Evolutionary conservation across 2,329 filamentous ascomycete species (phyloP).

Genomic region (Colletotrichum tamarilloi): DNA sequence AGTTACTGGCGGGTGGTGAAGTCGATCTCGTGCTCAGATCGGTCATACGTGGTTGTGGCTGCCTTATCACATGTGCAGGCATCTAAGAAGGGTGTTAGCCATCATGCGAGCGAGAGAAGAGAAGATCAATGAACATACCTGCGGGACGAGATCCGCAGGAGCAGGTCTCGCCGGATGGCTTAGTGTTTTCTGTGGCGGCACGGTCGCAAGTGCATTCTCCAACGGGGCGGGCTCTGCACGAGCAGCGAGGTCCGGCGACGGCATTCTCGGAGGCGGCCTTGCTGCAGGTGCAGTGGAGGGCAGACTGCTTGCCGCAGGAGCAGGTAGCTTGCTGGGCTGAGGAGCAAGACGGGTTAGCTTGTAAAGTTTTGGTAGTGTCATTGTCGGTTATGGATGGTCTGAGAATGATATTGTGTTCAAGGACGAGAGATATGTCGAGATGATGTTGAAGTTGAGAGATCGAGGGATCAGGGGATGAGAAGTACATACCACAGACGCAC

Average conservation of each 20-base stretch:
- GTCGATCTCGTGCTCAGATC: constrained; percentile 78
- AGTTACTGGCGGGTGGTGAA: constrained; percentile 73
- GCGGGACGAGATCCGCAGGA: constrained; percentile 80
- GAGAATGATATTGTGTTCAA: background rate
- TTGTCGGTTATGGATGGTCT: background rate
- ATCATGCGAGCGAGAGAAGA: background rate
- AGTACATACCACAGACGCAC: constrained; percentile 67
- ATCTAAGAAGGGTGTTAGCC: constrained; percentile 50
- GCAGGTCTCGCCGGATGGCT: constrained; percentile 71
- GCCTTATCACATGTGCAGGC: constrained; percentile 88
- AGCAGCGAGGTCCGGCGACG: constrained; percentile 79
- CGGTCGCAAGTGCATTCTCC: constrained; percentile 86
- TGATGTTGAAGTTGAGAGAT: background rate
- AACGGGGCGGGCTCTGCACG: constrained; percentile 83
- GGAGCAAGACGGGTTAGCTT: constrained; percentile 2
- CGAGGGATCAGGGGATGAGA: background rate
- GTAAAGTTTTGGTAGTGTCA: background rate
- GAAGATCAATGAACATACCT: constrained; percentile 59
- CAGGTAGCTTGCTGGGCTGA: constrained; percentile 76
- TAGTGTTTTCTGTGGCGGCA: constrained; percentile 75
- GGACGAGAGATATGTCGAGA: constrained; percentile 3
- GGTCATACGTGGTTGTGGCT: constrained; percentile 69
- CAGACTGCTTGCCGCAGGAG: constrained; percentile 90
- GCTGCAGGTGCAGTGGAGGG: constrained; percentile 87
- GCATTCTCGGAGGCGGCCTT: constrained; percentile 82